These are phyloP conservation scores for Sedum album DNA, from an alignment of 164 flowering plant genomes.

Conservation along the genomic window DNA sequence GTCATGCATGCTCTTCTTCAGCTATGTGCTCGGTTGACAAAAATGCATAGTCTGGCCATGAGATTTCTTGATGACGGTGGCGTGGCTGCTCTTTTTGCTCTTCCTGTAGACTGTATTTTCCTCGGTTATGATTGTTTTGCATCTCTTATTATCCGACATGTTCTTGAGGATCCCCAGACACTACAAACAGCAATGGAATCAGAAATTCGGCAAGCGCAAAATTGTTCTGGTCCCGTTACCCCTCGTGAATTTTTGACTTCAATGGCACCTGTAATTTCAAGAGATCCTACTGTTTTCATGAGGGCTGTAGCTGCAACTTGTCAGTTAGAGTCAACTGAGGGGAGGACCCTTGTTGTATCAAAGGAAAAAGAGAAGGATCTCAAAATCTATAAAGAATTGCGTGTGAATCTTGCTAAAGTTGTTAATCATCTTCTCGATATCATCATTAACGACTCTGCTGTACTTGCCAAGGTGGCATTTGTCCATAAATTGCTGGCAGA, in stretches of 20 bases:
- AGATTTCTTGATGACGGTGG: conserved; percentile 83
- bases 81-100: conserved; percentile 55
- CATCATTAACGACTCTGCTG: conserved; percentile 61
- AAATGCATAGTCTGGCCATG: conserved; percentile 65
- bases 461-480: conserved; percentile 72
- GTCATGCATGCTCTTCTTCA: conserved; percentile 90
- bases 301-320: conserved; percentile 75
- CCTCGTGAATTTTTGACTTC: conserved; percentile 62
- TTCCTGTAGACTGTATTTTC: conserved; percentile 73
- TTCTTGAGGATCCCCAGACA: conserved; percentile 95
- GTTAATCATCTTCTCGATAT: conserved; percentile 85
- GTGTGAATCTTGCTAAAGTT: conserved; percentile 69
- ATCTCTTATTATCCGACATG: conserved; percentile 77
- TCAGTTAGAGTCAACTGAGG: conserved; percentile 78
- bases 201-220: conserved; percentile 73
- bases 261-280: conserved; percentile 80
- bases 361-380: conserved; percentile 72
- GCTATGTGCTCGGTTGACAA: conserved; percentile 83
- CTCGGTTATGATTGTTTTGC: conserved; percentile 79
- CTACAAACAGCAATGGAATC: conserved; percentile 90
- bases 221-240: conserved; percentile 52
- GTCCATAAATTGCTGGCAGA: conserved; percentile 84
- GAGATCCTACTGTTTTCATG: conserved; percentile 87
- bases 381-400: conserved; percentile 67
- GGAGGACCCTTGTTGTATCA: conserved; percentile 49